Evolutionary conservation across 1,284 basidiomycete genomes (phyloP), one percentile per base, ranked within the genome.

Genomic region (Pyrrhoderma noxium): DNA sequence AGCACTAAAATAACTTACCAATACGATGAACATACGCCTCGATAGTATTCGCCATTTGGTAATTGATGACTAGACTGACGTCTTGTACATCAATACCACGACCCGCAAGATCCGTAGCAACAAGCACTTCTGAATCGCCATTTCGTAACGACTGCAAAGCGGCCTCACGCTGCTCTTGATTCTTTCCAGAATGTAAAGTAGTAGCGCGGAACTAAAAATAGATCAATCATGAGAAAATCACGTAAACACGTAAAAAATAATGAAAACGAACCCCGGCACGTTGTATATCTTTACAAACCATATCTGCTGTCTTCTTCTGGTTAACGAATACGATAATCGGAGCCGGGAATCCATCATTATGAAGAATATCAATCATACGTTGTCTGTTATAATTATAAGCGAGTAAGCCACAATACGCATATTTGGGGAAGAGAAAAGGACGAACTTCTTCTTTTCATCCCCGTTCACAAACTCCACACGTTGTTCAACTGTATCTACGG

Each of bases 301-400:
- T 87, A 64, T 99, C 95, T 42, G 94, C 95, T 4, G 91, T 94
- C 75, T 95, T 95, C 76, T 98, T 99, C 69, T 98, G 94, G 69
- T 98, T 99, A 73, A 97, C 93, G 70, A 99, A 99, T 11, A 95
- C 89, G 59, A 99, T 99, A 62, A 99, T 98, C 1, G 96, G 96
- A 22, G 95, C 82, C 22, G 82, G 69, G 67, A 86, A 91, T 50
- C 79, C 74, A 37, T 82, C 84, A 55, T 80, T 85, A 70, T 93
- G 90, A 64, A 99, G 82, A 60, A 98, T 90, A 60, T 97, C 91
- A 61, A 95, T 68, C 62, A 99, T 69, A 34, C 85, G 79, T 57
- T 84, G 79, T 64, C 89, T 93, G 61, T 4, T 13, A 18, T 54
- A 41, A 45, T 47, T 16, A 19, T 9, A 36, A 55, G 38, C 18